Base-by-base conservation (phyloP, 208 protist genomes). In the Acanthamoeba castellanii region DNA sequence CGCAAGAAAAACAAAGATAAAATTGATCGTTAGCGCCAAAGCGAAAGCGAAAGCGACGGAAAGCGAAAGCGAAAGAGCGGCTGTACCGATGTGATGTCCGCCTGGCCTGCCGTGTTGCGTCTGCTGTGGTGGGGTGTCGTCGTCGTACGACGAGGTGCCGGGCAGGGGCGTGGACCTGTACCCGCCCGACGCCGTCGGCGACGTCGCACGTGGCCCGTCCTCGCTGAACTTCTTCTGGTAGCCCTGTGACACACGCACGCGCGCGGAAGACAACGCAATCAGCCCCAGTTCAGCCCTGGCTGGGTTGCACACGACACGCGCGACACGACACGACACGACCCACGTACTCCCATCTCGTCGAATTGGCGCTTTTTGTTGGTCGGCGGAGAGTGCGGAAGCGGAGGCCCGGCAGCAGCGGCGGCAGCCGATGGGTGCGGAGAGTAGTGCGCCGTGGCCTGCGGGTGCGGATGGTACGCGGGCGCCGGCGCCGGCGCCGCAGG, bases 141-240 rank as follows among this genome's bases (percentile, higher is more conserved):
- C 72, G 42, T 82, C 64, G 42, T 82, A 47, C 72, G 18, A 8
- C 16, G 30, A 30, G 27, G 34, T n/a, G n/a, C n/a, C n/a, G n/a
- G n/a, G 72, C 11, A 82, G 72, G 8, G 72, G 72, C n/a, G 42
- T 50, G 7, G 72, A 50, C 8, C 72, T 42, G 72, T 27, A 32
- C 7, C 64, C 16, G 45, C 37, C 25, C 13, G 27, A 42, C 42
- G 27, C 6, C 30, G 72, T 9, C 5, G 72, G 25, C 8, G 72
- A 82, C 11, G 34, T 5, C 30, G 72, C 8, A 5, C 32, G 34
- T 50, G 72, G 37, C 13, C 34, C 27, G 42, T 82, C 72, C 25
- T 82, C 72, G 42, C 34, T 82, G 72, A 82, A 82, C 72, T 25
- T 5, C 72, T 82, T 82, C 72, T 37, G 72, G 25, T 57, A 16